A percentile compares a stretch with the other conserved stretches of the same genome.
phyloP scores from a whole-genome alignment of 345 rosid genomes.

The Fremontodendron californicum region DNA sequence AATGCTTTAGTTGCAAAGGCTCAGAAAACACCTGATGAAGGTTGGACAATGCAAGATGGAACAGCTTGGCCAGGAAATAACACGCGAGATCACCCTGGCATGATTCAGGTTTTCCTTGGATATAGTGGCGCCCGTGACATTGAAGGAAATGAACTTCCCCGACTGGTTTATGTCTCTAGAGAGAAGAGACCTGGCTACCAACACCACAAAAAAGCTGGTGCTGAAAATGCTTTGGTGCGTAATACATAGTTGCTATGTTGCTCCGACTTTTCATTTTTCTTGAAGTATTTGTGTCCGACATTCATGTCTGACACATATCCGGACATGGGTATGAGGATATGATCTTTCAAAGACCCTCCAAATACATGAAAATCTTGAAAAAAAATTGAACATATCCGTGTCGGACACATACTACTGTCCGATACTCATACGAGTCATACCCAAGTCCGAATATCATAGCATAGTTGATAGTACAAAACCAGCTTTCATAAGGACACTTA shows the following conservation, averaged over 20 bases:
- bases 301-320: too few species aligned
- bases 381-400: too few species aligned
- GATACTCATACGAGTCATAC: too few species aligned
- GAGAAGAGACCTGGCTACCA: conserved; percentile 98
- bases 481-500: neutral
- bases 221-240: conserved; percentile 89
- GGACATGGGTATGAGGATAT: too few species aligned
- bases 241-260: too few species aligned
- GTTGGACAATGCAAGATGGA: conserved; percentile 99
- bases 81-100: conserved; percentile 89
- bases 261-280: too few species aligned
- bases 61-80: conserved; percentile 99
- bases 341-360: too few species aligned
- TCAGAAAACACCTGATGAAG: conserved; percentile 94
- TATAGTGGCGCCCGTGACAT: conserved; percentile 74
- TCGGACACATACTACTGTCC: too few species aligned
- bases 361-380: too few species aligned
- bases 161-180: conserved; percentile 90
- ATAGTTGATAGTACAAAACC: neutral
- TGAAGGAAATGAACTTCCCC: conserved; percentile 91
- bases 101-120: conserved; percentile 98
- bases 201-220: conserved; percentile 97
- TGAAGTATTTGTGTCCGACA: too few species aligned
- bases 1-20: conserved; percentile 92
- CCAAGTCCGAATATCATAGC: too few species aligned